Evolutionary conservation across 352 stramenopile species (phyloP).

Genomic region (Aphanomyces stellatus): DNA sequence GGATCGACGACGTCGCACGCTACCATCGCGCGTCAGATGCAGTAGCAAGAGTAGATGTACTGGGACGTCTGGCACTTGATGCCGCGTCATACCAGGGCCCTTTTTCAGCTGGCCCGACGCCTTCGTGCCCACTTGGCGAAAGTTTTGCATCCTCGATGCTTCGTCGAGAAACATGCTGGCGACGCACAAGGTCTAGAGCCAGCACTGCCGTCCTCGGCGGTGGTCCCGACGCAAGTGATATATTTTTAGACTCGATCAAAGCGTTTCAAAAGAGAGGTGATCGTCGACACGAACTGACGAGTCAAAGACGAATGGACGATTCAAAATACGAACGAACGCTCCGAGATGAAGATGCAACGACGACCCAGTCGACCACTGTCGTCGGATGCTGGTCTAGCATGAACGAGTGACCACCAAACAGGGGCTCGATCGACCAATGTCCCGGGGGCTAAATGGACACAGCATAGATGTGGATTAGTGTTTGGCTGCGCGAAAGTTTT

Average conservation of each 20-base stretch:
- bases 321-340: too few relatives aligned
- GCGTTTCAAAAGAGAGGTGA: neutral
- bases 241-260: neutral
- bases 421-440: too few relatives aligned
- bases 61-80: neutral
- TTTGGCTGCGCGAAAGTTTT: conserved; percentile 43
- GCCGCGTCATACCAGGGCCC: neutral
- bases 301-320: too few relatives aligned
- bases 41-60: neutral
- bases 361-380: too few relatives aligned
- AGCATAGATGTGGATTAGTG: neutral
- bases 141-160: conserved; percentile 28
- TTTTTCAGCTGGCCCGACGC: conserved; percentile 27
- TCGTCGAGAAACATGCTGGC: conserved; percentile 18
- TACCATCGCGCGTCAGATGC: neutral
- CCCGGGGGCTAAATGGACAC: too few relatives aligned
- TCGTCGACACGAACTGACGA: too few relatives aligned
- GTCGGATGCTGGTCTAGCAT: too few relatives aligned
- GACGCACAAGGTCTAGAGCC: neutral
- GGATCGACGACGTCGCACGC: conserved; percentile 57
- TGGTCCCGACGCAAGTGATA: neutral
- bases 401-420: neutral
- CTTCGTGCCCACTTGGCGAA: conserved; percentile 53
- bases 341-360: too few relatives aligned
- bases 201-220: neutral